Evolutionary conservation across 805 yeast species (phyloP).

Genomic region (Candida ficus): DNA sequence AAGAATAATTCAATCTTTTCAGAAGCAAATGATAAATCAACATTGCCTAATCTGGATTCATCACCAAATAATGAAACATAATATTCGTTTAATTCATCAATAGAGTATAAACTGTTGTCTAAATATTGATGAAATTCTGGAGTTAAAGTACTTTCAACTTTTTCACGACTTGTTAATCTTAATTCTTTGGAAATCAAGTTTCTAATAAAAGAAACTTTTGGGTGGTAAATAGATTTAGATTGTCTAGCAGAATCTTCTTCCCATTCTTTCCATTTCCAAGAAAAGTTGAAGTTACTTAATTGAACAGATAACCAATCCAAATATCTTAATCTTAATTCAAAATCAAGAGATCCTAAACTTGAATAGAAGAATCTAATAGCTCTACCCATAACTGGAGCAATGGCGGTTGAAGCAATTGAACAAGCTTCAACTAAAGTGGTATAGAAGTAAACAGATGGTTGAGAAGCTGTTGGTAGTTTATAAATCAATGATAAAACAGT

Average conservation of each 20-base stretch:
- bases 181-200: slow-evolving; percentile 82
- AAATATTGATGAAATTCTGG: slow-evolving; percentile 46
- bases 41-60: slow-evolving; percentile 21
- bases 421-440: slow-evolving; percentile 85
- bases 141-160: slow-evolving; percentile 69
- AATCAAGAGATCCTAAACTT: slow-evolving; percentile 62
- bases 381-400: slow-evolving; percentile 93
- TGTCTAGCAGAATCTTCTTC: slow-evolving; percentile 46
- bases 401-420: slow-evolving; percentile 69
- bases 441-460: slow-evolving; percentile 74
- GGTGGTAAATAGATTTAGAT: slow-evolving; percentile 51
- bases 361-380: slow-evolving; percentile 80
- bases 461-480: slow-evolving; percentile 62
- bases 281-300: slow-evolving; percentile 86
- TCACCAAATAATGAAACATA: slow-evolving; percentile 32
- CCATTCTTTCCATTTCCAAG: slow-evolving; percentile 99
- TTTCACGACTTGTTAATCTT: slow-evolving; percentile 69
- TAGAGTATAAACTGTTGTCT: slow-evolving; percentile 35
- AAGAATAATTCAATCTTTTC: slow-evolving; percentile 34
- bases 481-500: slow-evolving; percentile 73
- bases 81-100: slow-evolving; percentile 31
- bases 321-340: slow-evolving; percentile 66
- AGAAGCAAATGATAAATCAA: slow-evolving; percentile 9
- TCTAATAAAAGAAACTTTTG: slow-evolving; percentile 65
- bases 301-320: slow-evolving; percentile 93